Evolutionary conservation across 2,329 filamentous ascomycete genomes (phyloP).

Genomic region (Aspergillus sp.): DNA sequence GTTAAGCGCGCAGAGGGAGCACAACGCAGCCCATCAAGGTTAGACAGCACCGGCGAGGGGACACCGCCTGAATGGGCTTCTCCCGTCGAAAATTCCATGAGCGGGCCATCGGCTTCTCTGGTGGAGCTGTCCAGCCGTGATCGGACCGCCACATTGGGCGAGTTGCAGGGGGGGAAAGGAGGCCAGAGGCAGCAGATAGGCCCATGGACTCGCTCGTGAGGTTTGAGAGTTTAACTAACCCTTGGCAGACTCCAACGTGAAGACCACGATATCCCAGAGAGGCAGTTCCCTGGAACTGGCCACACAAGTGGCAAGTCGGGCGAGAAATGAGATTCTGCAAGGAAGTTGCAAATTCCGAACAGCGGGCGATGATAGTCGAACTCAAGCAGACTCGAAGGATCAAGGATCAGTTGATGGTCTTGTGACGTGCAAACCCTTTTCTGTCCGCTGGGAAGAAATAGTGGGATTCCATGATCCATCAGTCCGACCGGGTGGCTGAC

Average conservation of each 20-base stretch:
- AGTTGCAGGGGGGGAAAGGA: slow-evolving; percentile 16
- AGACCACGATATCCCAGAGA: not conserved
- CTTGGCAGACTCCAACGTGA: not conserved
- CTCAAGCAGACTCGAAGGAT: not conserved
- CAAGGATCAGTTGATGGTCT: slow-evolving; percentile 8
- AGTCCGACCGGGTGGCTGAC: slow-evolving; percentile 2
- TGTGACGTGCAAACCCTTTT: not conserved
- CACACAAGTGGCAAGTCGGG: slow-evolving; percentile 17
- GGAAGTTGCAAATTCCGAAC: not conserved
- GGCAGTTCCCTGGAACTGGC: slow-evolving; percentile 11
- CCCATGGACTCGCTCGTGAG: slow-evolving; percentile 1
- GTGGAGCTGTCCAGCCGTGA: slow-evolving; percentile 22
- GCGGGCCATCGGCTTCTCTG: slow-evolving; percentile 23
- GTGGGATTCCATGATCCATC: slow-evolving; percentile 2
- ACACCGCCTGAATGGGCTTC: slow-evolving; percentile 16
- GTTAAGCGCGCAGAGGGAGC: slow-evolving; percentile 8
- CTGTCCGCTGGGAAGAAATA: not conserved
- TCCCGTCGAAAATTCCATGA: slow-evolving; percentile 28
- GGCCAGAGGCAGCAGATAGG: slow-evolving; percentile 1
- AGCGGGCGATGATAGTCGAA: not conserved
- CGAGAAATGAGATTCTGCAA: slow-evolving; percentile 13
- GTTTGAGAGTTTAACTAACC: slow-evolving; percentile 4
- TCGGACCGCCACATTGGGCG: slow-evolving; percentile 28
- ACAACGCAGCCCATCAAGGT: not conserved
- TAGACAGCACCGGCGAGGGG: slow-evolving; percentile 4